Base-by-base conservation (phyloP, 1,284 basidiomycete genomes). In the Amylostereum chailletii region DNA sequence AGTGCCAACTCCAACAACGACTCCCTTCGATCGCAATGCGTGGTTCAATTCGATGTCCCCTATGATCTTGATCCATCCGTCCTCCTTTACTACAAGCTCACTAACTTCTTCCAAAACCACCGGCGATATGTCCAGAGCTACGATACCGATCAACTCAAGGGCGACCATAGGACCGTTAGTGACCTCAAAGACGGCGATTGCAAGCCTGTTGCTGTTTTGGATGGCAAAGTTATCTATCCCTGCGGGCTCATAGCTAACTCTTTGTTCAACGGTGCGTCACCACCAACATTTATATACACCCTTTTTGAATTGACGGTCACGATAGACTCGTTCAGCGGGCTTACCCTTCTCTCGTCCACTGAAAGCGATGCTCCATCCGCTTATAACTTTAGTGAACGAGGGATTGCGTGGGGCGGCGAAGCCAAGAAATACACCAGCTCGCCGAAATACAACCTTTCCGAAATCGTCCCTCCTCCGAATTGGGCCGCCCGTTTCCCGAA, bases 191-290 rank as follows among this genome's bases (percentile, higher is more conserved):
- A 74, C 44, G 83, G 90, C 26, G 84, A 94, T 60, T 99, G 94
- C 77, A 93, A 94, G 66, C 96, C 96, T 1, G 74, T 97, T 41
- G 90, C 76, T 2, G 59, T 72, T 8, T 65, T 70, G 42, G 65
- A 69, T 52, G 67, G 62, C 54, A 81, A 77, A 62, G 71, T 79
- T 4, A 79, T 92, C 62, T 99, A 94, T 64, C 96, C 96, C 0
- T 99, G 96, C 59, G 96, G 96, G 34, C 73, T 99, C 55, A 96
- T 99, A 56, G 96, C 96, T 45, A 99, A 99, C 69, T 95, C 92
- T n/a, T 51, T 94, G 5, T 99, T 98, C 74, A 99, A 99, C 62
- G 94, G 90, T 90, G 49, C 37, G 79, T 62, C 26, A 1, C 29
- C 9, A 30, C n/a, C 47, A n/a, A 9, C 40, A 19, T 5, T 43